Evolutionary conservation across 192 early-diverging fungal species (phyloP), one percentile per base, ranked within the genome.

Genomic region (Phycomyces blakesleeanus): DNA sequence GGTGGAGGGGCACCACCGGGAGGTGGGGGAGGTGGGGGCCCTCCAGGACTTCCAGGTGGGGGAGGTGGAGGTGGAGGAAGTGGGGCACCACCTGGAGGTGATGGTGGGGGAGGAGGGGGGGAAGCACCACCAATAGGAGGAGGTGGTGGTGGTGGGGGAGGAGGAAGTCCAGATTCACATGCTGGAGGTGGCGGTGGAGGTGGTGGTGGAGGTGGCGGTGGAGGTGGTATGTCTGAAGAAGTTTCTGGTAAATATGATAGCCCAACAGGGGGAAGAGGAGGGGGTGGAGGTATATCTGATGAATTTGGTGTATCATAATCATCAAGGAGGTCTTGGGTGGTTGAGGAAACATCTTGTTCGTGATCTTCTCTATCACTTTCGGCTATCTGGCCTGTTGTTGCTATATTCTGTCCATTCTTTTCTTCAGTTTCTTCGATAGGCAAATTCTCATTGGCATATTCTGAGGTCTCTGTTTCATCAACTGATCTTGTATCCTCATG

Each of bases 11-110:
- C 66, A 41, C 69, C 67, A 15, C 54, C 64, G 0, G 79, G 79
- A 57, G 70, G 67, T 11, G 74, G 74, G 24, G 75, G 75, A 14
- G 72, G 68, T 7, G 61, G 26, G 38, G 51, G 66, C 58, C 64
- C 69, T 50, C 69, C 68, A n/a, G 77, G 76, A 18, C 81, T 76
- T 0, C 76, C 68, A 0, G 78, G 69, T 47, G 72, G 57, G 15
- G 34, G 40, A 74, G 81, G 44, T 18, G 81, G 70, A 15, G 74
- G 78, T 0, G 76, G 74, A 27, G 58, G 63, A 3, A 47, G 63
- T n/a, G 54, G 27, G 14, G 39, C 60, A 62, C 55, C 56, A 49
- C 38, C 63, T 58, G 18, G 66, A 1, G 75, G 80, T 1, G 73
- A 73, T 0, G 78, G 76, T 0, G 75, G 78, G 1, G 78, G 74